Percentiles rank a stretch among this genome's conserved stretches.
These are phyloP conservation scores for Fusarium veterinarium DNA, from an alignment of 2,329 filamentous ascomycete species.

Conservation along the genomic window DNA sequence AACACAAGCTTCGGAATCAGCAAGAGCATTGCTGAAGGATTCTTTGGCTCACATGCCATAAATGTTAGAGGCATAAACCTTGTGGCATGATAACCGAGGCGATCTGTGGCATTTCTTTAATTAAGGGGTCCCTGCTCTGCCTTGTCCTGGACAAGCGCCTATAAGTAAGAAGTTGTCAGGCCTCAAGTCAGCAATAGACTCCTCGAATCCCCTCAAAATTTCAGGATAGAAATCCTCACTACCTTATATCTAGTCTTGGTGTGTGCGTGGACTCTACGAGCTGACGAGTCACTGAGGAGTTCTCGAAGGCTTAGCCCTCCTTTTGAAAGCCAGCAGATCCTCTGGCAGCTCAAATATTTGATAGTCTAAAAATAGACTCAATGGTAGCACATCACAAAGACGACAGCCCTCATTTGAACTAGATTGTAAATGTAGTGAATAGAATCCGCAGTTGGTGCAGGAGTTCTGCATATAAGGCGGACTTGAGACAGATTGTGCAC, in stretches of 20 bases:
- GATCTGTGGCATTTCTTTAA: neutral
- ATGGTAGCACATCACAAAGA: neutral
- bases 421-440: neutral
- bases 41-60: neutral
- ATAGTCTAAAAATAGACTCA: neutral
- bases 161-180: neutral
- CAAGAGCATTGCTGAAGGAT: neutral
- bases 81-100: neutral
- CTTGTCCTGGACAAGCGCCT: neutral
- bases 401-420: neutral
- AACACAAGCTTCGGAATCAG: neutral
- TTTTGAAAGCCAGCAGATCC: constrained; percentile 8
- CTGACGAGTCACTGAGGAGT: neutral
- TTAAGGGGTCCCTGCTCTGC: neutral
- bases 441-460: neutral
- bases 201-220: neutral
- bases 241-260: neutral
- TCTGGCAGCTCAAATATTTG: neutral
- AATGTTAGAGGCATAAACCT: neutral
- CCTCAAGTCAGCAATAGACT: neutral
- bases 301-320: neutral
- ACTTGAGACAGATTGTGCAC: neutral
- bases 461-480: neutral
- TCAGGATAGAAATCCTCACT: too few relatives aligned
- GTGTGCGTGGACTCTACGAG: neutral